These are phyloP conservation scores for Xylaria venustula DNA, from an alignment of 495 filamentous ascomycete species.

Conservation along the genomic window DNA sequence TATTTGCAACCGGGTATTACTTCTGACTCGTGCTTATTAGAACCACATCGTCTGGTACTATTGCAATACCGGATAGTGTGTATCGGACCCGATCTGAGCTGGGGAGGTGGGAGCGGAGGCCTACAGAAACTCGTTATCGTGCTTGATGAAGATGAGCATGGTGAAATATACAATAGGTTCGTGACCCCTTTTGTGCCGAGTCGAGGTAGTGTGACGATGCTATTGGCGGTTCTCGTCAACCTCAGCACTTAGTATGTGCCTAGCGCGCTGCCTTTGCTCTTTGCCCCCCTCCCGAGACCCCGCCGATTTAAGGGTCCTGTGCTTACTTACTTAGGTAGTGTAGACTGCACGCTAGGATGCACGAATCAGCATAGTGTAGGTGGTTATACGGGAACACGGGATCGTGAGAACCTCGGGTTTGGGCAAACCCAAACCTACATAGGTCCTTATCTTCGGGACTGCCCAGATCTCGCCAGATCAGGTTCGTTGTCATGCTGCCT, in stretches of 20 bases:
- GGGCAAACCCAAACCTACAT: neutral
- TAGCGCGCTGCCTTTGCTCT: too few species aligned
- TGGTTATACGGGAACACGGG: neutral
- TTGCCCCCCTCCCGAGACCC: neutral
- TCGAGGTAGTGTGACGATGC: neutral
- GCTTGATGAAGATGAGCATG: neutral
- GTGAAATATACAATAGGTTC: neutral
- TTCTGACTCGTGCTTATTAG: neutral
- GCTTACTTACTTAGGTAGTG: neutral
- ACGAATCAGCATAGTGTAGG: too few species aligned
- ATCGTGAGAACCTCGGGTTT: neutral
- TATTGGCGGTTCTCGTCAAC: neutral
- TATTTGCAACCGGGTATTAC: too few species aligned
- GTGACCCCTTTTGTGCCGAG: too few species aligned
- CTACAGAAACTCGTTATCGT: neutral
- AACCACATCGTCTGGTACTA: neutral
- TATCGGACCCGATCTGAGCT: too few species aligned
- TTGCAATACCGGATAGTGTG: too few species aligned
- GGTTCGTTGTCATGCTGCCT: too few species aligned
- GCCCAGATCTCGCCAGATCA: too few species aligned
- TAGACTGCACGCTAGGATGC: too few species aligned
- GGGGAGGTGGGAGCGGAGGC: too few species aligned
- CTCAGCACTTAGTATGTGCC: neutral
- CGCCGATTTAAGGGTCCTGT: constrained; percentile 6
- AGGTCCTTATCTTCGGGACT: neutral